These are phyloP conservation scores for Celoporthe dispersa DNA, from an alignment of 2,329 filamentous ascomycete genomes.

Conservation along the genomic window DNA sequence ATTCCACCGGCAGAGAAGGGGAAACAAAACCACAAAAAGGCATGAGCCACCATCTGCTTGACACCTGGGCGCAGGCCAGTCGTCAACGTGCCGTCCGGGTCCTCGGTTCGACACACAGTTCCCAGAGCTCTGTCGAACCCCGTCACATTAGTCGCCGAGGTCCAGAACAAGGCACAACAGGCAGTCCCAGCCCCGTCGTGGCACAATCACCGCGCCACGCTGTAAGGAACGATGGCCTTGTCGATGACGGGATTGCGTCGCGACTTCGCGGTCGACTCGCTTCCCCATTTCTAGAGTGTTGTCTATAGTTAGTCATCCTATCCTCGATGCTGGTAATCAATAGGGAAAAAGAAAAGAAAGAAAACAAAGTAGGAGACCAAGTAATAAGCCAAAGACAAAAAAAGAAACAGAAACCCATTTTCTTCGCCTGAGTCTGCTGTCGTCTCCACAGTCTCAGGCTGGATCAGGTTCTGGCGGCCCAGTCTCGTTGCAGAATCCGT, in stretches of 20 bases:
- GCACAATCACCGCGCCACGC: conserved; percentile 41
- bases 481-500: background rate
- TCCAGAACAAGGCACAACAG: background rate
- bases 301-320: background rate
- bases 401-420: background rate
- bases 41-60: background rate
- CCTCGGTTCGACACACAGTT: background rate
- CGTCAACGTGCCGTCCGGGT: background rate
- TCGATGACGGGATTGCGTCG: conserved; percentile 62
- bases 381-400: background rate
- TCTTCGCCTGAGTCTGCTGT: background rate
- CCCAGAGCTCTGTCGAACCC: background rate
- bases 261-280: conserved; percentile 63
- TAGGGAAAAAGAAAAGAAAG: no score
- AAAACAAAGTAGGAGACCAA: background rate
- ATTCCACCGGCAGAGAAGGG: background rate
- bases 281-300: conserved; percentile 61
- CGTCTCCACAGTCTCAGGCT: conserved; percentile 1
- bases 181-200: background rate
- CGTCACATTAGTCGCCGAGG: background rate
- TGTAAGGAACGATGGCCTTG: conserved; percentile 66
- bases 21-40: background rate
- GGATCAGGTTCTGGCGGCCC: background rate
- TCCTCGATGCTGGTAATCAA: background rate
- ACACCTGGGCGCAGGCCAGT: background rate